phyloP scores from a whole-genome alignment of 2,329 filamentous ascomycete genomes.

The Fusarium sp. region DNA sequence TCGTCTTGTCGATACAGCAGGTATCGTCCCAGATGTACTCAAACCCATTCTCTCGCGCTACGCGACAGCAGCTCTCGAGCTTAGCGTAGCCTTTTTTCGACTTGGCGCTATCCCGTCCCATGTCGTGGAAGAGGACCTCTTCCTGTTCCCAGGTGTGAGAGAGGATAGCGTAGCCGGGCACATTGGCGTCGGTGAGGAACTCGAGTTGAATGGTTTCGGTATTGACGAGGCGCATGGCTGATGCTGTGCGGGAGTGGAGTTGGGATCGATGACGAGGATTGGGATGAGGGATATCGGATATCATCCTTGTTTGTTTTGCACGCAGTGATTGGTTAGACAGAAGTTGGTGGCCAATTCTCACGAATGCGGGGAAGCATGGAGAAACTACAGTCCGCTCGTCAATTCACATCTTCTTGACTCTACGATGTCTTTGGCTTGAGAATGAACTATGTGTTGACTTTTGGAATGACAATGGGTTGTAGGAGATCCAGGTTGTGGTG shows the following conservation, averaged over 20 bases:
- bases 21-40: constrained; percentile 30
- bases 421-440: too few relatives aligned
- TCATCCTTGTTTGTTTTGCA: too few relatives aligned
- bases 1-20: constrained; percentile 36
- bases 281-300: too few relatives aligned
- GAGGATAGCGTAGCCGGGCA: constrained; percentile 6
- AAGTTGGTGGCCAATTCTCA: too few relatives aligned
- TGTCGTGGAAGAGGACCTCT: constrained; percentile 13
- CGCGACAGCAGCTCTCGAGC: constrained; percentile 10
- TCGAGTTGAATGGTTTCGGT: neutral
- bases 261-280: too few relatives aligned
- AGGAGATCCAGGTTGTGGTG: too few relatives aligned
- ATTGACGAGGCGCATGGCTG: constrained; percentile 38
- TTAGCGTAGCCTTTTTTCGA: constrained; percentile 13
- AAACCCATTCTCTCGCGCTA: neutral
- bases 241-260: neutral
- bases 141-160: constrained; percentile 13
- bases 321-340: too few relatives aligned
- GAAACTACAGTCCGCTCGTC: too few relatives aligned
- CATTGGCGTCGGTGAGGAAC: neutral
- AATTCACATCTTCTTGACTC: too few relatives aligned
- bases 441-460: too few relatives aligned
- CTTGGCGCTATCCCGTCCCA: neutral
- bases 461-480: too few relatives aligned
- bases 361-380: too few relatives aligned